Conservation (phyloP, 192 early-diverging fungal species). For the Funneliformis geosporum region DNA sequence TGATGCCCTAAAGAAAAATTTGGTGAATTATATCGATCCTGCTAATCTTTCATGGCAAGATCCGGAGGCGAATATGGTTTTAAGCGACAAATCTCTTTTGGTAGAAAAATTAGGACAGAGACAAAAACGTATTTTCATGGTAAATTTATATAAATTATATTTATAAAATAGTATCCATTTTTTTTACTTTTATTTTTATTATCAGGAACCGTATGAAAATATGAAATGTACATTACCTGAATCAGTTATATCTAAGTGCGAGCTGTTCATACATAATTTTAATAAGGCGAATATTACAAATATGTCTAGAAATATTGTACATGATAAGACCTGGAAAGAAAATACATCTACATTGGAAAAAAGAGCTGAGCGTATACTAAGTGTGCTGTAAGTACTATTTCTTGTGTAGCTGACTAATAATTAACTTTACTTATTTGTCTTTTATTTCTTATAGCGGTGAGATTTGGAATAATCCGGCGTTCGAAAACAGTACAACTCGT, state of each 20-base stretch:
- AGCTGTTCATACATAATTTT: slow-evolving; percentile 14
- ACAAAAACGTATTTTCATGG: neutral
- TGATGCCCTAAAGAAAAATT: neutral
- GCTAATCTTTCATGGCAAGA: neutral
- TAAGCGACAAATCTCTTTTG: neutral
- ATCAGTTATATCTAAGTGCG: neutral
- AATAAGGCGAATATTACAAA: neutral
- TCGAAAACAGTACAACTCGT: neutral
- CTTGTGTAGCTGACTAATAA: too few species aligned
- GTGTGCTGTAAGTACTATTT: too few species aligned
- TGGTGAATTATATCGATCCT: too few species aligned
- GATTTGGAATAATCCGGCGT: neutral
- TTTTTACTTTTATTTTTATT: neutral
- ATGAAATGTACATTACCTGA: slow-evolving; percentile 1
- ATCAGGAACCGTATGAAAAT: slow-evolving; percentile 6
- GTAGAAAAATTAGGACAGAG: neutral
- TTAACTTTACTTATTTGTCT: too few species aligned
- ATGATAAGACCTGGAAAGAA: slow-evolving; percentile 7
- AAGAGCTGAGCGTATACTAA: neutral
- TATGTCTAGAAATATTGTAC: slow-evolving; percentile 6
- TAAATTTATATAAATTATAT: neutral
- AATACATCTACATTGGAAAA: neutral
- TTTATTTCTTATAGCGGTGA: too few species aligned
- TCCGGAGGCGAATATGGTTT: neutral
- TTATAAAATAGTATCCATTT: neutral